Conservation (phyloP, 192 early-diverging fungal species). For the Entophlyctis helioformis region DNA sequence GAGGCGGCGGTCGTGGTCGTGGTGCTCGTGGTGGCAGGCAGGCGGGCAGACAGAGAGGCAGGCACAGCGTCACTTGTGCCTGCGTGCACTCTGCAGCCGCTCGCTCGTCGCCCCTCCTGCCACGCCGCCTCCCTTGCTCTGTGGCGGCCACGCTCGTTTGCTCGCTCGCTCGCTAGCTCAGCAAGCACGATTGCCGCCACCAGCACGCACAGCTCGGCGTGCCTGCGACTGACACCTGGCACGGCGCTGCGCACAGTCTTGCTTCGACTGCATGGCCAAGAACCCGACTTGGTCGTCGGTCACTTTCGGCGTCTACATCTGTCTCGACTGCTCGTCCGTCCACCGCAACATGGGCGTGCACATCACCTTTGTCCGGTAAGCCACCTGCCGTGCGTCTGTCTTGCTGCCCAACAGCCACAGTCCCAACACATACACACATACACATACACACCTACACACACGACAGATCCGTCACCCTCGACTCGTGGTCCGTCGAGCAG, state of each 20-base stretch:
- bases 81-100: no score
- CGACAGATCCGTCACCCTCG: slow-evolving; percentile 72
- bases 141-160: not conserved
- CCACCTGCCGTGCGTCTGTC: no score
- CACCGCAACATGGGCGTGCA: slow-evolving; percentile 97
- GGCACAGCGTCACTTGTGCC: no score
- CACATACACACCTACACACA: no score
- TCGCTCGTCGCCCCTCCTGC: no score
- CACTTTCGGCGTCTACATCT: slow-evolving; percentile 89
- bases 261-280: slow-evolving; percentile 93
- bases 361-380: slow-evolving; percentile 86
- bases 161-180: not conserved
- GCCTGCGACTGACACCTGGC: not conserved
- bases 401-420: no score
- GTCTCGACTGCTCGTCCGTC: slow-evolving; percentile 89
- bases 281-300: slow-evolving; percentile 93
- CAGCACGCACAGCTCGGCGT: not conserved
- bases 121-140: not conserved
- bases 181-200: not conserved
- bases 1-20: no score
- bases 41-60: not conserved
- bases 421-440: no score
- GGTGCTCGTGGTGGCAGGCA: not conserved
- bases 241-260: slow-evolving; percentile 36
- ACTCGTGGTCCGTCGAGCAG: slow-evolving; percentile 90